Conservation (phyloP, 371 early-diverging fungal species). For the Phascolomyces articulosus region DNA sequence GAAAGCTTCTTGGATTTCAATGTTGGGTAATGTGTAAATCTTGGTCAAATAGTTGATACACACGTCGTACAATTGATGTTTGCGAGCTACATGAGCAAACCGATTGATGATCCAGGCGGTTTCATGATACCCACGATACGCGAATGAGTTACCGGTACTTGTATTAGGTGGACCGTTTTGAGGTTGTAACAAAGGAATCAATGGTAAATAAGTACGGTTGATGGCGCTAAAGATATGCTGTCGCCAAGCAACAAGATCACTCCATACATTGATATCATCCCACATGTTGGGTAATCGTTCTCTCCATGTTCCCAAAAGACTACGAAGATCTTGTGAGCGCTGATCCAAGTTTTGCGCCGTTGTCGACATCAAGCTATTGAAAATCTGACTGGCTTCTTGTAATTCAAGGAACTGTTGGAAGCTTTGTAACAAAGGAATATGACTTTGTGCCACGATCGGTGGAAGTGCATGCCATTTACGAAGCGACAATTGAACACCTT, state of each 20-base stretch:
- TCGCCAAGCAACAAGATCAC: slow-evolving; percentile 97
- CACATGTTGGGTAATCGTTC: slow-evolving; percentile 96
- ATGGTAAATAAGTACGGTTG: slow-evolving; percentile 92
- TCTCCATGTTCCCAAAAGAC: slow-evolving; percentile 94
- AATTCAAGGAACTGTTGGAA: slow-evolving; percentile 98
- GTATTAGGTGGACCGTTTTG: slow-evolving; percentile 55
- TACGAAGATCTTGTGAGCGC: slow-evolving; percentile 88
- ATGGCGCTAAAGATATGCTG: slow-evolving; percentile 96
- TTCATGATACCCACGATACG: slow-evolving; percentile 98
- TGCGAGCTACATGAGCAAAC: slow-evolving; percentile 98
- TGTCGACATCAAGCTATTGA: slow-evolving; percentile 76
- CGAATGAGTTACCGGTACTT: slow-evolving; percentile 78
- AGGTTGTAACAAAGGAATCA: slow-evolving; percentile 72
- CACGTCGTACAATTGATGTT: slow-evolving; percentile 93
- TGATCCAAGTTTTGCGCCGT: slow-evolving; percentile 81
- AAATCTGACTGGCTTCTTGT: slow-evolving; percentile 90
- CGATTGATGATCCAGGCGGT: slow-evolving; percentile 99
- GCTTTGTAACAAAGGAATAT: slow-evolving; percentile 83
- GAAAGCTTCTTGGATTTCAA: slow-evolving; percentile 99
- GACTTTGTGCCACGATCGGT: slow-evolving; percentile 77
- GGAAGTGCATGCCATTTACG: slow-evolving; percentile 91
- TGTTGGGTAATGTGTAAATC: slow-evolving; percentile 98
- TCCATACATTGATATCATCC: slow-evolving; percentile 98
- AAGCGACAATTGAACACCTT: slow-evolving; percentile 86
- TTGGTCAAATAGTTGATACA: slow-evolving; percentile 92